Conservation (phyloP, 23 red algal species). For the Gracilaria gracilis region DNA sequence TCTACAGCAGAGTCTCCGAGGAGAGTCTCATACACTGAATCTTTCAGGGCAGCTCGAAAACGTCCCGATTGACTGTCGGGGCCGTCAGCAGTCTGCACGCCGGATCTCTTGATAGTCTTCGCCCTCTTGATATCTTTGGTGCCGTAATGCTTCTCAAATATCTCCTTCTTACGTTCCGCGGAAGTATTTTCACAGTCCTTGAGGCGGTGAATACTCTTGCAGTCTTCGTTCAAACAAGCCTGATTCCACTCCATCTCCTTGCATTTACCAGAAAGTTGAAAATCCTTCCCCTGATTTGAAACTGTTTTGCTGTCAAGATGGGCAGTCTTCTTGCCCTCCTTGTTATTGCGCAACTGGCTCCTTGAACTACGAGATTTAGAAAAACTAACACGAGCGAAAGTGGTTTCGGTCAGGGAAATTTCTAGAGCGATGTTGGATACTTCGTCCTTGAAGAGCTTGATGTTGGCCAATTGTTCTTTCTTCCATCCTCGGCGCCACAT, state of each 20-base stretch:
- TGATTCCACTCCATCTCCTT: neutral
- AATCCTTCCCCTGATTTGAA: no score
- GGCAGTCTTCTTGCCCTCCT: neutral
- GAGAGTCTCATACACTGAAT: neutral
- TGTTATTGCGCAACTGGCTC: no score
- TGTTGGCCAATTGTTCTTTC: constrained; percentile 11
- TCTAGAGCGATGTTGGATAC: neutral
- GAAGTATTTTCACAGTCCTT: constrained; percentile 11
- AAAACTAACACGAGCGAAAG: neutral
- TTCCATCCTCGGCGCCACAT: constrained; percentile 2
- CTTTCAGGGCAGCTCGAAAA: neutral
- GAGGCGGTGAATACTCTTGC: neutral
- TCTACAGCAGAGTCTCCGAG: neutral
- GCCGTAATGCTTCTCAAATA: neutral
- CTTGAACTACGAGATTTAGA: no score
- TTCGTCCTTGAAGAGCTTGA: constrained; percentile 23
- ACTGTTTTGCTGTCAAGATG: neutral
- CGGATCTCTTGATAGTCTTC: neutral
- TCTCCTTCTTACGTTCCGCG: neutral
- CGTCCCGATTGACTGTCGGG: neutral
- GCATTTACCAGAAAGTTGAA: neutral
- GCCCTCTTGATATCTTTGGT: neutral
- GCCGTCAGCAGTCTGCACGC: neutral
- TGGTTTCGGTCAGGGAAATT: neutral
- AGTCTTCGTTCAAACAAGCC: neutral